Conservation (phyloP, 495 filamentous ascomycete species). For the Daldinia grandis region DNA sequence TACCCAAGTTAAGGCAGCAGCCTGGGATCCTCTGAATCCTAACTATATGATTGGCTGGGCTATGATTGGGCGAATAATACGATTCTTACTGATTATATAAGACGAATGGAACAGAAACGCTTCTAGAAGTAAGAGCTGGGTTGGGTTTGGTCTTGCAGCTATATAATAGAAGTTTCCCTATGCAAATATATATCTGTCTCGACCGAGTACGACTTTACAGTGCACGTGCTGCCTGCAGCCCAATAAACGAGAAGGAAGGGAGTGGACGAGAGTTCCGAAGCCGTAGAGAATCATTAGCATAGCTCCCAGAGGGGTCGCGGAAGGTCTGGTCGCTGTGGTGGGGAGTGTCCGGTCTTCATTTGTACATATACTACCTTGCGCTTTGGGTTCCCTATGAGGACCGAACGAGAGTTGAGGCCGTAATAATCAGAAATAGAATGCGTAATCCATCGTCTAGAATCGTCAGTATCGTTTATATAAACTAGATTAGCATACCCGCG, state of each 20-base stretch:
- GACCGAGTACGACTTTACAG: not conserved
- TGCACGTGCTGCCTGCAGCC: conserved; percentile 6
- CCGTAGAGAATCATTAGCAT: conserved; percentile 51
- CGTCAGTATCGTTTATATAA: conserved; percentile 35
- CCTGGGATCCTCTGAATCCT: not conserved
- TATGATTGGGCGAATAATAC: not conserved
- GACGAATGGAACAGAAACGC: not conserved
- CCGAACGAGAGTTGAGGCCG: conserved; percentile 83
- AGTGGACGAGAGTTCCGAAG: not conserved
- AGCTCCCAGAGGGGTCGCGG: conserved; percentile 69
- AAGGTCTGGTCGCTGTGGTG: conserved; percentile 50
- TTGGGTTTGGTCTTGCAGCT: not conserved
- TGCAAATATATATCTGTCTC: conserved; percentile 8
- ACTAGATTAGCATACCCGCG: conserved; percentile 18
- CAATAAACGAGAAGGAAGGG: not conserved
- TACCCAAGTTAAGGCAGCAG: not conserved
- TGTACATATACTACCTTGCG: conserved; percentile 88
- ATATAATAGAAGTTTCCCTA: not conserved
- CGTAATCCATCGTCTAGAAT: conserved; percentile 83
- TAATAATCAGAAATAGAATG: conserved; percentile 94
- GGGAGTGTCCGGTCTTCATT: conserved; percentile 43
- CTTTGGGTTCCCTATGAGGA: conserved; percentile 77
- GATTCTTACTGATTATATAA: not conserved
- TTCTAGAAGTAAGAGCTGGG: not conserved
- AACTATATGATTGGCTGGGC: conserved; percentile 4